phyloP scores from a whole-genome alignment of 2,329 filamentous ascomycete species.

The Talaromyces islandicus region DNA sequence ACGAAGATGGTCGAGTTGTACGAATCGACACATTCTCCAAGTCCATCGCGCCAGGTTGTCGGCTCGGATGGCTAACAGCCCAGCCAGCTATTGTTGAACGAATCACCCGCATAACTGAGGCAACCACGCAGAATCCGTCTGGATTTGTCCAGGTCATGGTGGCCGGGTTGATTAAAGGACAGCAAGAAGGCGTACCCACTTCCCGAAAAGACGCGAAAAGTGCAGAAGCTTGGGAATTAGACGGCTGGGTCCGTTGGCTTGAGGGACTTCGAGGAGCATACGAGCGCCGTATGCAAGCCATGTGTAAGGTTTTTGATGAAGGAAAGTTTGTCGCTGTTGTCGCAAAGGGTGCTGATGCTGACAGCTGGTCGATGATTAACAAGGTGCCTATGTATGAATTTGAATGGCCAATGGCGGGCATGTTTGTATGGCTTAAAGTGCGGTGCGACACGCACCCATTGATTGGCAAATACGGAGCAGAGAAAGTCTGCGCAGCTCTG shows the following conservation, averaged over 20 bases:
- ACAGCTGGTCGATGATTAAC: constrained; percentile 69
- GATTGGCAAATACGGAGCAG: constrained; percentile 47
- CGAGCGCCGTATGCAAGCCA: constrained; percentile 74
- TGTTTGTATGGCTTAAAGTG: constrained; percentile 83
- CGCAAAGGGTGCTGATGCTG: constrained; percentile 33
- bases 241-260: constrained; percentile 89
- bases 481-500: constrained; percentile 58
- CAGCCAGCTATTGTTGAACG: constrained; percentile 74
- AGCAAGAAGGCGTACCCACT: constrained; percentile 44
- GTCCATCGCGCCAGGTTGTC: constrained; percentile 81
- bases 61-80: constrained; percentile 84
- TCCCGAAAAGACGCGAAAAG: constrained; percentile 41
- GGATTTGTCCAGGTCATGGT: constrained; percentile 86
- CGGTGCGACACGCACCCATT: constrained; percentile 70
- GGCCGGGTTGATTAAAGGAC: constrained; percentile 68
- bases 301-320: constrained; percentile 68
- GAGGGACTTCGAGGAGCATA: constrained; percentile 77
- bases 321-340: constrained; percentile 61
- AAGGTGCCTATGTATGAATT: constrained; percentile 72
- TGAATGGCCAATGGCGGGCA: constrained; percentile 74
- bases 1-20: constrained; percentile 79
- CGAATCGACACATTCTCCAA: constrained; percentile 93
- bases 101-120: constrained; percentile 67
- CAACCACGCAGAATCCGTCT: constrained; percentile 73
- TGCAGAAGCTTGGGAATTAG: constrained; percentile 66